These are phyloP conservation scores for Schizonepeta tenuifolia DNA, from an alignment of 257 asterid species.

Conservation along the genomic window DNA sequence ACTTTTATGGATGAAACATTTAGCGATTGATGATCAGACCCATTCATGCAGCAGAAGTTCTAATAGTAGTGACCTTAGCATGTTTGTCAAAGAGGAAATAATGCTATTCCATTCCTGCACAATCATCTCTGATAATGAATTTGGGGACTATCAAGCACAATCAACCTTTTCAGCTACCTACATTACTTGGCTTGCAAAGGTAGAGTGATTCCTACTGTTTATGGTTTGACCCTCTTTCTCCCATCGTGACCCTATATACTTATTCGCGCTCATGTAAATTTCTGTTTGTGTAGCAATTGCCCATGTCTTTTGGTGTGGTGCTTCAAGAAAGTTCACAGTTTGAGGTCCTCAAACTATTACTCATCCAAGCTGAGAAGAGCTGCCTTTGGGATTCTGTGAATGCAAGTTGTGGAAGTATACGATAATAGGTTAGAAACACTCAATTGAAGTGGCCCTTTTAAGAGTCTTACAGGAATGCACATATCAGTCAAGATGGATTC, in stretches of 20 bases:
- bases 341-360: slow-evolving; percentile 45
- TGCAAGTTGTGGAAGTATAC: slow-evolving; percentile 19
- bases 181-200: slow-evolving; percentile 84
- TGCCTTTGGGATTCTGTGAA: slow-evolving; percentile 59
- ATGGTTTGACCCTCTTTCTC: not conserved
- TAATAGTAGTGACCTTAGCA: slow-evolving; percentile 31
- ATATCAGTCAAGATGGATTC: too few relatives aligned
- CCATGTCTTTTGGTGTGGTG: slow-evolving; percentile 47
- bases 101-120: slow-evolving; percentile 54
- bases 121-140: slow-evolving; percentile 59
- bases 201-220: slow-evolving; percentile 28
- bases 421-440: not conserved
- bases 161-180: slow-evolving; percentile 74
- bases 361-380: slow-evolving; percentile 50
- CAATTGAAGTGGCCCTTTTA: not conserved
- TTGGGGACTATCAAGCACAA: slow-evolving; percentile 80
- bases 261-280: not conserved
- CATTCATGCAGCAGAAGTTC: slow-evolving; percentile 28
- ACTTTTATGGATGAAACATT: slow-evolving; percentile 65
- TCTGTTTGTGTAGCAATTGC: slow-evolving; percentile 56
- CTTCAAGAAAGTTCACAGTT: slow-evolving; percentile 46
- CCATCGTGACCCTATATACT: not conserved
- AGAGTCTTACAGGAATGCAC: too few relatives aligned
- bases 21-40: slow-evolving; percentile 30
- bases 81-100: slow-evolving; percentile 56